A percentile compares a stretch with the other conserved stretches of the same genome.
These are phyloP conservation scores for Lasiodiplodia theobromae DNA, from an alignment of 2,329 filamentous ascomycete genomes.

Conservation along the genomic window DNA sequence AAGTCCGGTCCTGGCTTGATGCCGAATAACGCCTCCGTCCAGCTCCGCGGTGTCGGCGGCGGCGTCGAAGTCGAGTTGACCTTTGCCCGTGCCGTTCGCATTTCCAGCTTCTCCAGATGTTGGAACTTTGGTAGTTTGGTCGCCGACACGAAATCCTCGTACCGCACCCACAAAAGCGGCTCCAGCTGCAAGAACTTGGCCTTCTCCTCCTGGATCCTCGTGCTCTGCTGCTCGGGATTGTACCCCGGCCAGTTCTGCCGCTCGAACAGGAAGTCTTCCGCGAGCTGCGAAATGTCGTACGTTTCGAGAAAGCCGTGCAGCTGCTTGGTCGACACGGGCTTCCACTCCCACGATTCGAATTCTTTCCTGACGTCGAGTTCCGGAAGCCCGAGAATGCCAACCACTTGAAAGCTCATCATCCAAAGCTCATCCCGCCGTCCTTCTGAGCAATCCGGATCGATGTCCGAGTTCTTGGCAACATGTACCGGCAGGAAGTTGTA, in stretches of 20 bases:
- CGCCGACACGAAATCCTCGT: constrained; percentile 32
- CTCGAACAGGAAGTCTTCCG: constrained; percentile 48
- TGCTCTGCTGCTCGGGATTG: constrained; percentile 37
- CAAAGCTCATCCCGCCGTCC: constrained; percentile 40
- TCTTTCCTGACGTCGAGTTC: constrained; percentile 47
- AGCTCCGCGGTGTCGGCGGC: constrained; percentile 29
- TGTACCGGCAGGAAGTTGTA: constrained; percentile 48
- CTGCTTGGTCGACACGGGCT: constrained; percentile 43
- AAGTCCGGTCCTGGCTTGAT: constrained; percentile 29
- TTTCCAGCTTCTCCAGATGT: constrained; percentile 25
- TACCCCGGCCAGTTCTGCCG: constrained; percentile 48
- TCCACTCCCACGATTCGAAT: constrained; percentile 42
- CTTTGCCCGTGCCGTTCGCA: constrained; percentile 28
- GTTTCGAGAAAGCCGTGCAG: constrained; percentile 45
- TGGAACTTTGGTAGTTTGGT: constrained; percentile 7
- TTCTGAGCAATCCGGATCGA: constrained; percentile 31
- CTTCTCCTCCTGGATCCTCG: constrained; percentile 28
- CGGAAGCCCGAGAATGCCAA: constrained; percentile 49
- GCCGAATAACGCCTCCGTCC: constrained; percentile 29
- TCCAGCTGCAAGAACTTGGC: constrained; percentile 33
- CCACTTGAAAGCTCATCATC: constrained; percentile 49
- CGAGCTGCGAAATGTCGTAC: constrained; percentile 48
- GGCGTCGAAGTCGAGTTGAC: constrained; percentile 23
- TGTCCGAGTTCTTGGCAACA: constrained; percentile 44
- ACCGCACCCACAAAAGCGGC: constrained; percentile 33